Conservation (phyloP, 176 grass and related monocot species). For the Typha latifolia region DNA sequence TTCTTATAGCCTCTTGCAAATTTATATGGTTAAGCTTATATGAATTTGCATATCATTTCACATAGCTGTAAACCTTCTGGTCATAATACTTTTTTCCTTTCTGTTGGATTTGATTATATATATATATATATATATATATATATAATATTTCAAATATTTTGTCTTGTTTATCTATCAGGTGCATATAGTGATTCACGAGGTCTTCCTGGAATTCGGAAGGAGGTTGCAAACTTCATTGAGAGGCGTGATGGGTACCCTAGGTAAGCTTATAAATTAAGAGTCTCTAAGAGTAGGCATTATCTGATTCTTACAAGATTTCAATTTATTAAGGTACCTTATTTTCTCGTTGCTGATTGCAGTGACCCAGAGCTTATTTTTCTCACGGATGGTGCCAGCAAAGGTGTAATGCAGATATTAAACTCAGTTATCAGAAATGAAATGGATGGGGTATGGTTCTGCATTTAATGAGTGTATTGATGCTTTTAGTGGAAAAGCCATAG, state of each 20-base stretch:
- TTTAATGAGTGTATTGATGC: background rate
- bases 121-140: background rate
- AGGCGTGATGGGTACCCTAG: slow-evolving; percentile 94
- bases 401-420: slow-evolving; percentile 91
- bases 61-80: too few relatives aligned
- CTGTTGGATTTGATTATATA: background rate
- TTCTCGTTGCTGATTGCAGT: slow-evolving; percentile 32
- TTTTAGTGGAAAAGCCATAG: background rate
- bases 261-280: slow-evolving; percentile 27
- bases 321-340: slow-evolving; percentile 4
- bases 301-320: background rate
- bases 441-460: slow-evolving; percentile 56
- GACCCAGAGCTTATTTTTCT: slow-evolving; percentile 94
- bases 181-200: slow-evolving; percentile 99
- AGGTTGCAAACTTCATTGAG: slow-evolving; percentile 85
- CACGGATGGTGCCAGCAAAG: slow-evolving; percentile 94
- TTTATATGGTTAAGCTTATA: too few relatives aligned
- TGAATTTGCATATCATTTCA: too few relatives aligned
- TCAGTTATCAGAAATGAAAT: slow-evolving; percentile 70
- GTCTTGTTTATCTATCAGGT: slow-evolving; percentile 39
- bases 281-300: background rate
- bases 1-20: too few relatives aligned
- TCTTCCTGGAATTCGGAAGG: slow-evolving; percentile 85
- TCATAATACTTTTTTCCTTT: too few relatives aligned
- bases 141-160: background rate